A percentile compares a stretch with the other conserved stretches of the same genome.
Conservation (phyloP, 352 stramenopile genomes). For the Thraustotheca clavata region DNA sequence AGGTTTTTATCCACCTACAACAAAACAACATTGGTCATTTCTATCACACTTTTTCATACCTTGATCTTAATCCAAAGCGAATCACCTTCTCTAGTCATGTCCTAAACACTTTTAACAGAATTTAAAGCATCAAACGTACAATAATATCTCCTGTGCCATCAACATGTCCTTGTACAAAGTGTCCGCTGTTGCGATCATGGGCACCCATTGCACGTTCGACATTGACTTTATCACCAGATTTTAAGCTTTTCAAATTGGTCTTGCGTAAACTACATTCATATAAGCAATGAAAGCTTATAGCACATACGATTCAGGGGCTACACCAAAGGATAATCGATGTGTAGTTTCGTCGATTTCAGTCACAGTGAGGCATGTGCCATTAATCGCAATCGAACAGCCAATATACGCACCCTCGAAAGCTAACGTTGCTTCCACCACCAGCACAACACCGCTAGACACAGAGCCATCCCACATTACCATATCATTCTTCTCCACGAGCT, state of each 20-base stretch:
- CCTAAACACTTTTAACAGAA: background rate
- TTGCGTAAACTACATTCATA: constrained; percentile 50
- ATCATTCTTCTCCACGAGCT: constrained; percentile 84
- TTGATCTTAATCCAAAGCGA: constrained; percentile 94
- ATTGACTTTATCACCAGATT: constrained; percentile 90
- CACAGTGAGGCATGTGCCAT: constrained; percentile 96
- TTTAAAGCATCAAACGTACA: constrained; percentile 23
- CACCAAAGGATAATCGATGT: constrained; percentile 83
- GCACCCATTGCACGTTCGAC: constrained; percentile 85
- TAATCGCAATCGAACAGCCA: constrained; percentile 95
- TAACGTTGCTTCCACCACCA: constrained; percentile 70
- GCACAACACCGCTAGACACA: constrained; percentile 81
- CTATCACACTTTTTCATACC: background rate
- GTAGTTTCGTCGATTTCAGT: constrained; percentile 81
- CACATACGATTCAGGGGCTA: constrained; percentile 91
- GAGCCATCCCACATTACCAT: constrained; percentile 95
- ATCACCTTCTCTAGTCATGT: constrained; percentile 87
- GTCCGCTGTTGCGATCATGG: constrained; percentile 92
- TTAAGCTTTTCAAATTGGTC: constrained; percentile 83
- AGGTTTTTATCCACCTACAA: constrained; percentile 45
- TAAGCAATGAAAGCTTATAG: background rate
- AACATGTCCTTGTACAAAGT: constrained; percentile 99
- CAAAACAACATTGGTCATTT: background rate
- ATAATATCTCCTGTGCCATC: constrained; percentile 92
- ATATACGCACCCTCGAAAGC: constrained; percentile 82